These are phyloP conservation scores for Hemileccinum impolitum DNA, from an alignment of 768 basidiomycete genomes.

Conservation along the genomic window DNA sequence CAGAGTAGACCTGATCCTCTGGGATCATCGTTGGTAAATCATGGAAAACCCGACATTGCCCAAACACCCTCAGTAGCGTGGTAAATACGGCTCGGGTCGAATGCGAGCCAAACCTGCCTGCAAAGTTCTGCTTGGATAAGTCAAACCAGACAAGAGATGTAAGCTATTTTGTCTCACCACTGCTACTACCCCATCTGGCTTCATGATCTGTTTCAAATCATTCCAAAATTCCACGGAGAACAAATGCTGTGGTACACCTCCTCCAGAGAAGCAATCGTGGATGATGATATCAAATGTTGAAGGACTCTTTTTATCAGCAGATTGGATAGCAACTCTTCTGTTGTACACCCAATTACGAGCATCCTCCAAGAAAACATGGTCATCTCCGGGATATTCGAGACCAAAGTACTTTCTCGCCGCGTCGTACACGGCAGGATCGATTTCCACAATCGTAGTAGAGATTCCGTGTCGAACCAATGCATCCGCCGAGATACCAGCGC, in stretches of 20 bases:
- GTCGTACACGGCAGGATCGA: conserved; percentile 86
- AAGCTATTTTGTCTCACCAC: conserved; percentile 54
- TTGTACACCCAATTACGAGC: conserved; percentile 66
- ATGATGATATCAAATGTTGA: conserved; percentile 63
- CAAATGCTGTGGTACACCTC: conserved; percentile 81
- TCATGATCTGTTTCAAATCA: conserved; percentile 60
- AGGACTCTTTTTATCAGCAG: conserved; percentile 8
- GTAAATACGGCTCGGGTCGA: conserved; percentile 62
- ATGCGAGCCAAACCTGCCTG: conserved; percentile 60
- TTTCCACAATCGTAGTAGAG: conserved; percentile 82
- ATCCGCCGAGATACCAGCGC: conserved; percentile 77
- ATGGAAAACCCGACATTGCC: conserved; percentile 79
- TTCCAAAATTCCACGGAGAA: conserved; percentile 85
- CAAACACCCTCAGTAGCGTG: conserved; percentile 71
- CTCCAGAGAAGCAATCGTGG: conserved; percentile 94
- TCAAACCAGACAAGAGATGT: background rate
- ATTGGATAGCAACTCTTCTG: conserved; percentile 32
- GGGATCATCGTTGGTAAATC: conserved; percentile 51
- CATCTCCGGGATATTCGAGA: conserved; percentile 59
- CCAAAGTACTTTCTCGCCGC: conserved; percentile 80
- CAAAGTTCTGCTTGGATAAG: conserved; percentile 64
- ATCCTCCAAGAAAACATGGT: conserved; percentile 70
- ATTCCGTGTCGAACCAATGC: conserved; percentile 69
- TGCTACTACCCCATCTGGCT: conserved; percentile 70
- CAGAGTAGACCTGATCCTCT: conserved; percentile 45